Conservation (phyloP, 805 yeast genomes). For the Candida boidinii region DNA sequence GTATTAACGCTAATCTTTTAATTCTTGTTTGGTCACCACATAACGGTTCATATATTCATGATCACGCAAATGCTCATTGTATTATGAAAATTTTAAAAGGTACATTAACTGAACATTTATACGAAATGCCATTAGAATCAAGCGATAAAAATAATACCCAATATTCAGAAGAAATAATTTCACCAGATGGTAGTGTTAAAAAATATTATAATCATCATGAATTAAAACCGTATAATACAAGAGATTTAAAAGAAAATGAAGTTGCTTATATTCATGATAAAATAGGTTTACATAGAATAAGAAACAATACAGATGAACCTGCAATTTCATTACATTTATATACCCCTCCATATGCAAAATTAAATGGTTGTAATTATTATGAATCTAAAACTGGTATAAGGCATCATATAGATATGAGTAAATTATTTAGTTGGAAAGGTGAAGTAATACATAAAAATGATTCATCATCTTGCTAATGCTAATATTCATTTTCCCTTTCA, state of each 20-base stretch:
- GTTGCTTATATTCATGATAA: constrained; percentile 61
- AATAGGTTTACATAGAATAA: constrained; percentile 59
- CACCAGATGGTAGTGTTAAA: no score
- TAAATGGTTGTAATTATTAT: constrained; percentile 44
- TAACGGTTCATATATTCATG: constrained; percentile 56
- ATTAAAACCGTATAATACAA: constrained; percentile 17
- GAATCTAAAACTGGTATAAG: constrained; percentile 41
- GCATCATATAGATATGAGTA: constrained; percentile 50
- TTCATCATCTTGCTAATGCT: constrained; percentile 13
- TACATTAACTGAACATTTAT: constrained; percentile 45
- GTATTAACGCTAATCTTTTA: constrained; percentile 60
- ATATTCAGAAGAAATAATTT: background rate
- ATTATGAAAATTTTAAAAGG: constrained; percentile 64
- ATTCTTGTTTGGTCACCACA: constrained; percentile 68
- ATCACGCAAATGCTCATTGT: constrained; percentile 73
- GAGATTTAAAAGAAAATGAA: constrained; percentile 26
- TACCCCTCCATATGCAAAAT: constrained; percentile 69
- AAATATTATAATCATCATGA: background rate
- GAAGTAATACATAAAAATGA: constrained; percentile 9
- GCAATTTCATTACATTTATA: constrained; percentile 64
- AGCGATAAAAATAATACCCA: no score
- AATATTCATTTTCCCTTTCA: background rate
- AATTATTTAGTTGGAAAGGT: constrained; percentile 58
- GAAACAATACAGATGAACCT: constrained; percentile 35
- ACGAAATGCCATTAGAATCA: constrained; percentile 35